phyloP scores from a whole-genome alignment of 805 yeast genomes.

The Kodamaea sagamina region DNA sequence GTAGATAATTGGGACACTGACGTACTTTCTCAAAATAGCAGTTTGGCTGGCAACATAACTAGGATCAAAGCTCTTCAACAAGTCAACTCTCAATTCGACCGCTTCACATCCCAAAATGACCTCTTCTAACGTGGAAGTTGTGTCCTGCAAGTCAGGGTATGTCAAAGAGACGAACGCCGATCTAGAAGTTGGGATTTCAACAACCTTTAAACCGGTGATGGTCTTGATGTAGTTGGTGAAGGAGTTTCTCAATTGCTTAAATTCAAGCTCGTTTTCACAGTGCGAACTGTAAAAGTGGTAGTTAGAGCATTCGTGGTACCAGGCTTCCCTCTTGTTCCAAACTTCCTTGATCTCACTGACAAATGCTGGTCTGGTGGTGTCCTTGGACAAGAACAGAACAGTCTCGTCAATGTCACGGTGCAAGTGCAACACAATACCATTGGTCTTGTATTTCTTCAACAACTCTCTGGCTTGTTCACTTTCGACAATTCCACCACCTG shows the following conservation, averaged over 20 bases:
- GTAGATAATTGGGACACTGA: constrained; percentile 74
- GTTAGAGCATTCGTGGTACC: constrained; percentile 82
- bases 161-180: constrained; percentile 77
- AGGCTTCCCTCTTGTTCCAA: constrained; percentile 77
- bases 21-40: constrained; percentile 63
- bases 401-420: constrained; percentile 87
- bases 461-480: constrained; percentile 62
- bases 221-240: constrained; percentile 59
- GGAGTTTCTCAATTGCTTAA: constrained; percentile 55
- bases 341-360: constrained; percentile 77
- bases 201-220: constrained; percentile 56
- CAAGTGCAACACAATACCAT: constrained; percentile 82
- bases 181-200: constrained; percentile 45
- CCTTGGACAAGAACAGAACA: constrained; percentile 69
- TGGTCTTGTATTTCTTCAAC: constrained; percentile 52
- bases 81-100: constrained; percentile 81
- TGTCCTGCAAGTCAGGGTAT: constrained; percentile 55
- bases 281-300: constrained; percentile 75
- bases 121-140: constrained; percentile 48
- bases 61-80: constrained; percentile 50
- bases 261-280: constrained; percentile 57
- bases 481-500: constrained; percentile 98
- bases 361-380: constrained; percentile 86
- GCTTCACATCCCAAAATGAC: constrained; percentile 74
- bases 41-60: constrained; percentile 73